These are phyloP conservation scores for Laburnicola sp. DNA, from an alignment of 2,329 filamentous ascomycete species.

Conservation along the genomic window DNA sequence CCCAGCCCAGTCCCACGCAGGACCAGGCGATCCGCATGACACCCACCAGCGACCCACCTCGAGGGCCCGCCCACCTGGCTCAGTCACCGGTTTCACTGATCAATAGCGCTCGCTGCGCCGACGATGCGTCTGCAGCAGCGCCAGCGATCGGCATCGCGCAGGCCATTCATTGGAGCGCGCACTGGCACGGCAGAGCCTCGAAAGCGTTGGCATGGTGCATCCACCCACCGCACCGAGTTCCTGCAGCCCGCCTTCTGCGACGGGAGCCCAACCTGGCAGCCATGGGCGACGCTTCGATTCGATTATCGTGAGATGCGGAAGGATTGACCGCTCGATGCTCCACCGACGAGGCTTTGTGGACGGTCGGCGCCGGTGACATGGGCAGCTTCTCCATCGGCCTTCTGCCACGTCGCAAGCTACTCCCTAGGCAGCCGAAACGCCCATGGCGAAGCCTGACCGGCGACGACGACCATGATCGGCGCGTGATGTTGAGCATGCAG, in stretches of 20 bases:
- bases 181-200: background rate
- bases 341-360: background rate
- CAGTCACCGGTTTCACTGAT: too few relatives aligned
- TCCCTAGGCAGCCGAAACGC: background rate
- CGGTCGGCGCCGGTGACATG: slow-evolving; percentile 1
- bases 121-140: too few relatives aligned
- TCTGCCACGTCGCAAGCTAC: slow-evolving; percentile 8
- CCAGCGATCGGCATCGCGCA: too few relatives aligned
- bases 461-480: too few relatives aligned
- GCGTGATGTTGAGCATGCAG: too few relatives aligned
- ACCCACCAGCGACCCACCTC: too few relatives aligned
- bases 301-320: slow-evolving; percentile 22
- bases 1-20: too few relatives aligned
- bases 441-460: too few relatives aligned
- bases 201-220: background rate
- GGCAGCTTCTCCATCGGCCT: background rate
- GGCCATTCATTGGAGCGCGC: background rate
- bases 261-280: slow-evolving; percentile 15
- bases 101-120: too few relatives aligned
- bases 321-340: slow-evolving; percentile 7
- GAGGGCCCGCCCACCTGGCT: too few relatives aligned
- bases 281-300: slow-evolving; percentile 14
- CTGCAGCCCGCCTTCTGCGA: slow-evolving; percentile 23
- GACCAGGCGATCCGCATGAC: too few relatives aligned
- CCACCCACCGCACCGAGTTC: slow-evolving; percentile 6